Evolutionary conservation across 495 filamentous ascomycete species (phyloP), one percentile per base, ranked within the genome.

Genomic region (Barbatosphaeria neglecta): DNA sequence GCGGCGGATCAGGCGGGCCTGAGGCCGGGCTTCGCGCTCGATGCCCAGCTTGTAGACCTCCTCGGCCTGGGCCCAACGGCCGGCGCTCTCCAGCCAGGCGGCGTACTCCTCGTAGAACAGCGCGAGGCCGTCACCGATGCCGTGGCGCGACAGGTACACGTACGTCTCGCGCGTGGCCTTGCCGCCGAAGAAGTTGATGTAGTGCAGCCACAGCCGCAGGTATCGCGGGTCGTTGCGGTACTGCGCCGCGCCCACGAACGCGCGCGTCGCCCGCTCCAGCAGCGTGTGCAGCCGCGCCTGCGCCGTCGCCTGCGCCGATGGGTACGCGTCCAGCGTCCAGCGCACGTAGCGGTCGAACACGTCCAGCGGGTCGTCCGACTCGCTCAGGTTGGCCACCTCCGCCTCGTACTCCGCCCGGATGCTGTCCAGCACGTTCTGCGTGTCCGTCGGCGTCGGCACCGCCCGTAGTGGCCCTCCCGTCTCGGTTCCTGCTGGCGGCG

Each of bases 101-200:
- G 92, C 89, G 66, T 93, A 97, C 54, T 97, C 93, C 57, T 98
- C 92, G 62, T 98, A 97, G 57, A 89, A 98, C n/a, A 96, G 66
- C 0, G 92, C 92, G 9, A 98, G 70, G 1, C 77, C 71, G 54
- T 95, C 90, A 40, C 90, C 92, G 49, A 97, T 84, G 47, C 75
- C 74, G 49, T 97, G 88, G 19, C 90, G 85, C 2, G 90, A 81
- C 28, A 98, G 72, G 56, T 92, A 98, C 11, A 89, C 83, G 54
- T 87, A 98, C 0, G 84, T 86, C 57, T 98, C 92, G 37, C 92
- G 80, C 7, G 92, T 90, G 19, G 87, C 74, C 60, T 97, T n/a
- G n/a, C n/a, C 93, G 15, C 86, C 86, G 66, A 95, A 96, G 44
- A 95, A 77, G 41, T 84, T 75, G 54, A 96, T 92, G 56, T 96